Evolutionary conservation across 371 early-diverging fungal species (phyloP).

Genomic region (Lichtheimia hyalospora): DNA sequence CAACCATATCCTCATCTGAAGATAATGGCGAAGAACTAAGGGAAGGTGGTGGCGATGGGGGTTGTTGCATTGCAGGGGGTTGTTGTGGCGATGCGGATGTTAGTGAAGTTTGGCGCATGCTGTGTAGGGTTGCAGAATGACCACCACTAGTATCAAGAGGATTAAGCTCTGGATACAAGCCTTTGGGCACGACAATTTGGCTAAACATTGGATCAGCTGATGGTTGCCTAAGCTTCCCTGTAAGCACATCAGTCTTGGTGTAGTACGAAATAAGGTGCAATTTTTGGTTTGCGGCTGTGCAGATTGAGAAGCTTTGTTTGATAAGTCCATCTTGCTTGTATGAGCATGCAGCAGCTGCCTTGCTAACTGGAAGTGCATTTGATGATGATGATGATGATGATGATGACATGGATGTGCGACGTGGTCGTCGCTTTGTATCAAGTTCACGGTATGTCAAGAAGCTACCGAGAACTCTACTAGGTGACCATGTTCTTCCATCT

Average conservation of each 20-base stretch:
- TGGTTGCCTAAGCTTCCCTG: slow-evolving; percentile 55
- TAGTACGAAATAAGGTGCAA: slow-evolving; percentile 89
- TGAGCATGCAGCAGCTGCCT: slow-evolving; percentile 45
- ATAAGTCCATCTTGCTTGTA: slow-evolving; percentile 60
- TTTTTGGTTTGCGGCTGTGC: slow-evolving; percentile 77
- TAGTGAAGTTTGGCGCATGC: slow-evolving; percentile 25
- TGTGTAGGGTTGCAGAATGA: slow-evolving; percentile 45
- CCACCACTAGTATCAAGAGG: slow-evolving; percentile 49
- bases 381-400: slow-evolving; percentile 6
- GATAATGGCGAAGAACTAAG: slow-evolving; percentile 2
- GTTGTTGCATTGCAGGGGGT: background rate
- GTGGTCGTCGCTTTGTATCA: slow-evolving; percentile 53
- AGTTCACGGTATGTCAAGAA: slow-evolving; percentile 79
- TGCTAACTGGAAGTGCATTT: slow-evolving; percentile 12
- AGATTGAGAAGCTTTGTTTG: slow-evolving; percentile 64
- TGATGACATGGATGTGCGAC: slow-evolving; percentile 28
- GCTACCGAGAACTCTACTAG: slow-evolving; percentile 76
- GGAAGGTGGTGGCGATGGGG: slow-evolving; percentile 10
- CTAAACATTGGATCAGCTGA: slow-evolving; percentile 49
- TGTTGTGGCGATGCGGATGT: slow-evolving; percentile 1
- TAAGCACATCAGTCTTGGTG: slow-evolving; percentile 69
- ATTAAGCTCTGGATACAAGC: slow-evolving; percentile 63
- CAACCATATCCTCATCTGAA: slow-evolving; percentile 8
- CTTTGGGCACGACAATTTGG: slow-evolving; percentile 58
- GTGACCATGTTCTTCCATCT: slow-evolving; percentile 85